These are phyloP conservation scores for Trametes villosa DNA, from an alignment of 768 basidiomycete species.

Conservation along the genomic window DNA sequence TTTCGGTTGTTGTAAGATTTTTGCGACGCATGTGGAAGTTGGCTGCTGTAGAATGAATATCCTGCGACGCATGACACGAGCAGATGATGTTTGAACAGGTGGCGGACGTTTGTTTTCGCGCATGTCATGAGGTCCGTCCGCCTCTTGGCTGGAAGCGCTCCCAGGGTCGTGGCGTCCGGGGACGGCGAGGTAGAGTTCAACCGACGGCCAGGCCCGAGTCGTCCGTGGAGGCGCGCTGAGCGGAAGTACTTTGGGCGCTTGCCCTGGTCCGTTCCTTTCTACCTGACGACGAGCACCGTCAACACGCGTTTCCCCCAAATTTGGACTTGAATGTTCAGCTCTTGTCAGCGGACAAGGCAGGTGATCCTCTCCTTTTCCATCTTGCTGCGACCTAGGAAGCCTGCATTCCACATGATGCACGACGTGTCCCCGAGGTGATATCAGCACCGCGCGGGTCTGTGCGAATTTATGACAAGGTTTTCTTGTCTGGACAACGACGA, in stretches of 20 bases:
- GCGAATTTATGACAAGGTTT: not conserved
- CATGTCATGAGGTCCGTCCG: not conserved
- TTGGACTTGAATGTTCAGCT: not conserved
- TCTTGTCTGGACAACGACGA: not conserved
- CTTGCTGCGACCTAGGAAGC: not conserved
- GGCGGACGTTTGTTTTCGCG: not conserved
- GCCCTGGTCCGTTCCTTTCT: not conserved
- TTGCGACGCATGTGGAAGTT: too few relatives aligned
- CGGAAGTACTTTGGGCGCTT: not conserved
- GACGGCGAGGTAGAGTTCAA: too few relatives aligned
- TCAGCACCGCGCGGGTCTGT: not conserved
- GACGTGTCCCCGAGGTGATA: not conserved
- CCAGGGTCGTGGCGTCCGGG: too few relatives aligned
- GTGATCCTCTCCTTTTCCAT: not conserved
- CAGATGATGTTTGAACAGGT: not conserved
- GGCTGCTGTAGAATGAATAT: conserved; percentile 1
- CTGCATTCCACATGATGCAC: not conserved
- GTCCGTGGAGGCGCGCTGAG: not conserved
- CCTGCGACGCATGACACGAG: not conserved
- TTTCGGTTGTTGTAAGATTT: not conserved
- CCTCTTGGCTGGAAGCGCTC: too few relatives aligned
- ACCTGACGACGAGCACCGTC: not conserved
- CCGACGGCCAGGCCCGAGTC: too few relatives aligned
- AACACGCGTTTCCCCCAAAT: not conserved
- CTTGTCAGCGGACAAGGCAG: not conserved